Conservation (phyloP, 805 yeast species). For the Zygoascus tannicola region DNA sequence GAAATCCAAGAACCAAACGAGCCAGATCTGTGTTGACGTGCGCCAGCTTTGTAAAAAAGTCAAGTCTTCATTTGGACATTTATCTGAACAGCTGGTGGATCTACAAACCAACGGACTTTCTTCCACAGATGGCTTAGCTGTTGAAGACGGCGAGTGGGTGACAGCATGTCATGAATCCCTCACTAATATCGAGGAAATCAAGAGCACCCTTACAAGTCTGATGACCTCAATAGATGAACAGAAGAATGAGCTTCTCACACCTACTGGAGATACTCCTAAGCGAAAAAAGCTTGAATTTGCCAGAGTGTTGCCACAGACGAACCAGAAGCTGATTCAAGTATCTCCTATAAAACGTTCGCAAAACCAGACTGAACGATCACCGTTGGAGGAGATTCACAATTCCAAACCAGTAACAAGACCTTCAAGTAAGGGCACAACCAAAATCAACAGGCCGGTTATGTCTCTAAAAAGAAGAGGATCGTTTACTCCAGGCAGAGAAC, state of each 20-base stretch:
- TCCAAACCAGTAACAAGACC: not conserved
- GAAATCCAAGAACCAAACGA: not conserved
- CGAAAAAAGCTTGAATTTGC: slow-evolving; percentile 8
- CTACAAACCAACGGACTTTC: slow-evolving; percentile 3
- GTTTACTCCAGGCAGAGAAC: not conserved
- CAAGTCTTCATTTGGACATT: slow-evolving; percentile 2
- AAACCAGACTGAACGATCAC: slow-evolving; percentile 2
- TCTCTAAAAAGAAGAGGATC: not conserved
- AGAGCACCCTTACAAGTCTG: not conserved
- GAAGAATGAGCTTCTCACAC: not conserved
- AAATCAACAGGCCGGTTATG: not conserved
- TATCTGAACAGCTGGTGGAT: slow-evolving; percentile 1
- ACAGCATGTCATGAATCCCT: not conserved
- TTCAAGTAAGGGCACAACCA: not conserved
- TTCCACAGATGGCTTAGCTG: not conserved
- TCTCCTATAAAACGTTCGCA: slow-evolving; percentile 2
- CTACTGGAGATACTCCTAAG: slow-evolving; percentile 6
- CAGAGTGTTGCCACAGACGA: slow-evolving; percentile 11
- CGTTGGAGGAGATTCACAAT: slow-evolving; percentile 6
- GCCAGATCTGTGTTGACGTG: not conserved
- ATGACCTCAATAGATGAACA: not conserved
- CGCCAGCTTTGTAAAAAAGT: slow-evolving; percentile 1
- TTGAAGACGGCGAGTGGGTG: not conserved
- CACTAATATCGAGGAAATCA: not conserved
- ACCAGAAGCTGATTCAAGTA: not conserved